A percentile compares a stretch with the other conserved stretches of the same genome.
Evolutionary conservation across 2,329 filamentous ascomycete species (phyloP).

Genomic region (Aspergillus aculeatinus): DNA sequence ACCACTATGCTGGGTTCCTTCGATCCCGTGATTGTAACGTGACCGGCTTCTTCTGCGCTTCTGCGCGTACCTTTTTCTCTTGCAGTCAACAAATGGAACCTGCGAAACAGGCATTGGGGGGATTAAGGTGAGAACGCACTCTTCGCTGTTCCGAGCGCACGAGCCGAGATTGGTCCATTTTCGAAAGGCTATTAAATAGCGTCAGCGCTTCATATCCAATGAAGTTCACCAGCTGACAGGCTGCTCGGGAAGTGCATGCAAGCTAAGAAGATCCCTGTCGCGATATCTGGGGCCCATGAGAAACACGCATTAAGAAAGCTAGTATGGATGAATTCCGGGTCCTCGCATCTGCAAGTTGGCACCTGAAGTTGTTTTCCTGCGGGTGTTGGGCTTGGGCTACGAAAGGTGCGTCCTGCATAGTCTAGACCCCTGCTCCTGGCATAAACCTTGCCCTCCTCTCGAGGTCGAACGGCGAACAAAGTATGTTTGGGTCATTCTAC

Average conservation of each 20-base stretch:
- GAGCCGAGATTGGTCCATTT: slow-evolving; percentile 27
- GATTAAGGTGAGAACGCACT: slow-evolving; percentile 28
- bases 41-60: slow-evolving; percentile 35
- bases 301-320: slow-evolving; percentile 14
- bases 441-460: background rate
- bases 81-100: slow-evolving; percentile 36
- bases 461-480: background rate
- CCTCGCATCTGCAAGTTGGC: slow-evolving; percentile 27
- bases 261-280: slow-evolving; percentile 25
- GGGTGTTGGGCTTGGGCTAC: slow-evolving; percentile 6
- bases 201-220: slow-evolving; percentile 29
- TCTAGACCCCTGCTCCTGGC: slow-evolving; percentile 1
- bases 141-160: slow-evolving; percentile 16
- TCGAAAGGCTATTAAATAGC: slow-evolving; percentile 24
- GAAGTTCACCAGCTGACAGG: slow-evolving; percentile 14
- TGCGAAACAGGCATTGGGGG: slow-evolving; percentile 19
- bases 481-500: background rate
- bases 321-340: slow-evolving; percentile 18
- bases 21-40: slow-evolving; percentile 42
- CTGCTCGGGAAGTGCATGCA: slow-evolving; percentile 28
- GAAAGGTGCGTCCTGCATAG: slow-evolving; percentile 7
- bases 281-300: slow-evolving; percentile 14
- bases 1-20: slow-evolving; percentile 38
- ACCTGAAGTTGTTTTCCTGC: slow-evolving; percentile 18
- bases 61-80: slow-evolving; percentile 27